Conservation (phyloP, 164 flowering plant species). For the Sextonia rubra region DNA sequence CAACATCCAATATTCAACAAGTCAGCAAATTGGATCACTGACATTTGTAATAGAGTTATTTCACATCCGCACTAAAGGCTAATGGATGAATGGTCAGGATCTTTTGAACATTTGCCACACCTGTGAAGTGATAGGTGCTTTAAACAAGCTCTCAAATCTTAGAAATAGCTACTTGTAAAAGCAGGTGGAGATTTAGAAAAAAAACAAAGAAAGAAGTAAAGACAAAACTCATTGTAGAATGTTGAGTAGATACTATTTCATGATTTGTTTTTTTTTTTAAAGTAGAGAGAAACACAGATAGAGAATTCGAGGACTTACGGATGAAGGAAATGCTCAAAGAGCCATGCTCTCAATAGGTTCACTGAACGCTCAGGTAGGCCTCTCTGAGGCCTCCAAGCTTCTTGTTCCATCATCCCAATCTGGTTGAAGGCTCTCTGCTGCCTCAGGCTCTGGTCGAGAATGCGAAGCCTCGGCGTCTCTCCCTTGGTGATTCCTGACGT, state of each 20-base stretch:
- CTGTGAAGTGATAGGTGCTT: too few relatives aligned
- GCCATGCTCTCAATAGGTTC: slow-evolving; percentile 94
- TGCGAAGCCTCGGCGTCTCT: slow-evolving; percentile 83
- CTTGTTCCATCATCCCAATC: slow-evolving; percentile 96
- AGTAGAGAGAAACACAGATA: too few relatives aligned
- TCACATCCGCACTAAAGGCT: too few relatives aligned
- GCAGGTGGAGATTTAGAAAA: too few relatives aligned
- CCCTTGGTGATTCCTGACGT: slow-evolving; percentile 74
- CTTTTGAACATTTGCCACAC: too few relatives aligned
- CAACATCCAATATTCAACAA: background rate
- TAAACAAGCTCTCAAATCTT: too few relatives aligned
- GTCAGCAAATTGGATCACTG: background rate
- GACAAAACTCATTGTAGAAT: too few relatives aligned
- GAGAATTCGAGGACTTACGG: slow-evolving; percentile 58
- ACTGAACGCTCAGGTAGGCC: slow-evolving; percentile 96
- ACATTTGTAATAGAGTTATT: background rate
- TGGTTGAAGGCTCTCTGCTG: slow-evolving; percentile 88
- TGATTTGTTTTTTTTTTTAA: too few relatives aligned
- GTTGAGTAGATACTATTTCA: too few relatives aligned
- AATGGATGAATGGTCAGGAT: too few relatives aligned
- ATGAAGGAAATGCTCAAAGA: slow-evolving; percentile 96
- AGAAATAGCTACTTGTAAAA: too few relatives aligned
- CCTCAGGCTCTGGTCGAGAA: slow-evolving; percentile 85
- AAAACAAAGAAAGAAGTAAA: too few relatives aligned
- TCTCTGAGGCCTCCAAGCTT: slow-evolving; percentile 97